A percentile compares a stretch with the other conserved stretches of the same genome.
phyloP scores from a whole-genome alignment of 805 yeast genomes.

The Saccharomycopsis fermentans region DNA sequence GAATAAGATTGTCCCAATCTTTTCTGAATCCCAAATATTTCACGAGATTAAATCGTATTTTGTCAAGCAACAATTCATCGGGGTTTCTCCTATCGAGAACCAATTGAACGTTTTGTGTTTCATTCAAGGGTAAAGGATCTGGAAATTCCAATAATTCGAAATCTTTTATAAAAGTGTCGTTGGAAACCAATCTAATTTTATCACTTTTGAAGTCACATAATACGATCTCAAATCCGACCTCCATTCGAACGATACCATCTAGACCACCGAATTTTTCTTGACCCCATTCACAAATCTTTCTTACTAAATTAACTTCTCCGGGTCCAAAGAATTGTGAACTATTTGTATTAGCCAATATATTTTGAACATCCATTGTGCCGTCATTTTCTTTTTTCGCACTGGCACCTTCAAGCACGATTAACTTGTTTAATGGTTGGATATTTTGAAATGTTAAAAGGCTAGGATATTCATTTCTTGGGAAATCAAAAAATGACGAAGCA shows the following conservation, averaged over 20 bases:
- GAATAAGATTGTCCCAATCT: conserved; percentile 17
- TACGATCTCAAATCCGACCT: conserved; percentile 52
- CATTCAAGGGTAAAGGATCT: conserved; percentile 18
- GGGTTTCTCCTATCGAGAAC: conserved; percentile 10
- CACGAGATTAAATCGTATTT: conserved; percentile 20
- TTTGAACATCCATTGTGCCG: conserved; percentile 56
- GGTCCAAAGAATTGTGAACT: conserved; percentile 20
- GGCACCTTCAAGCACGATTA: conserved; percentile 54
- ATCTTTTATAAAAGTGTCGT: conserved; percentile 30
- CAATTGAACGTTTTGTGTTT: conserved; percentile 6
- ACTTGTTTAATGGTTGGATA: conserved; percentile 35
- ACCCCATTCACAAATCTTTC: conserved; percentile 47
- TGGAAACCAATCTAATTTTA: conserved; percentile 38
- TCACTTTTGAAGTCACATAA: conserved; percentile 44
- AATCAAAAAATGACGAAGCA: background rate
- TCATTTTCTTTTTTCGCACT: conserved; percentile 50
- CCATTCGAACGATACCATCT: conserved; percentile 50
- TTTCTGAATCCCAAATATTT: conserved; percentile 11
- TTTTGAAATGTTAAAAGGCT: conserved; percentile 37
- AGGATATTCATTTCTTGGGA: background rate
- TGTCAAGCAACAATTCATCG: conserved; percentile 20
- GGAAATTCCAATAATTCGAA: conserved; percentile 34
- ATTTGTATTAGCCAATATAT: conserved; percentile 30
- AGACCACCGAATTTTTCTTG: conserved; percentile 37
- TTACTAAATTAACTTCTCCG: conserved; percentile 38